Percentiles rank a stretch among this genome's conserved stretches.
Conservation (phyloP, 495 filamentous ascomycete genomes). For the Aspergillus ellipticus region DNA sequence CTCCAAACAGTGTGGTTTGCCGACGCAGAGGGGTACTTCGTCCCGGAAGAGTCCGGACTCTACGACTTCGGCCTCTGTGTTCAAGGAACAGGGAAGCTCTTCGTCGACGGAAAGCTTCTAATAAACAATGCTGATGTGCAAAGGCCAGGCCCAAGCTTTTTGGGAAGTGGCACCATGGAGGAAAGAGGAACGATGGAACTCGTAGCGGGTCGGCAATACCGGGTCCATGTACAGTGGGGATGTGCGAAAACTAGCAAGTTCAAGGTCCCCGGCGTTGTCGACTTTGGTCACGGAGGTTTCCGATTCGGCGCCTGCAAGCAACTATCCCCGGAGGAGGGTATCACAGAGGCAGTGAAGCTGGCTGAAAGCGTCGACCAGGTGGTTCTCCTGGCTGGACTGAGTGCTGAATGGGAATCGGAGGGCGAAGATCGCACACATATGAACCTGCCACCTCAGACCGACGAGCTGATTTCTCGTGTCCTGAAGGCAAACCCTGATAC, state of each 20-base stretch:
- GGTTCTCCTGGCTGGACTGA: conserved; percentile 68
- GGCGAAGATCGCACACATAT: conserved; percentile 73
- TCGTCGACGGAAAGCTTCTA: conserved; percentile 60
- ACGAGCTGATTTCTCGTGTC: conserved; percentile 64
- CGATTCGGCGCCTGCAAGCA: conserved; percentile 68
- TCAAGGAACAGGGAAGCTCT: conserved; percentile 65
- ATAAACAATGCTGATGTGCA: conserved; percentile 60
- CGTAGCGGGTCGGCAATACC: conserved; percentile 52
- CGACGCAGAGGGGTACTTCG: conserved; percentile 52
- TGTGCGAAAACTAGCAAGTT: conserved; percentile 55
- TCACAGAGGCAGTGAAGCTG: conserved; percentile 56
- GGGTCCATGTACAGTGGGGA: conserved; percentile 54
- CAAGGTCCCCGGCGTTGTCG: conserved; percentile 38
- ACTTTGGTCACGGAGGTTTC: conserved; percentile 63
- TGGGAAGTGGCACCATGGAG: conserved; percentile 54
- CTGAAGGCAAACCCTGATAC: conserved; percentile 63
- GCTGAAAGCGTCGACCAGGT: conserved; percentile 64
- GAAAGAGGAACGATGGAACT: conserved; percentile 49
- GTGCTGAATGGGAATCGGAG: conserved; percentile 82
- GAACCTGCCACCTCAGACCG: conserved; percentile 67
- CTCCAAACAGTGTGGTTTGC: conserved; percentile 52
- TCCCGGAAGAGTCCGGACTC: conserved; percentile 52
- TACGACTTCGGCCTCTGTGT: conserved; percentile 71
- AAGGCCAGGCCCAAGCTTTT: conserved; percentile 52
- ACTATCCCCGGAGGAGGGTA: conserved; percentile 56